Evolutionary conservation across 176 grass and related monocot genomes (phyloP).

Genomic region (Raddia guianensis): DNA sequence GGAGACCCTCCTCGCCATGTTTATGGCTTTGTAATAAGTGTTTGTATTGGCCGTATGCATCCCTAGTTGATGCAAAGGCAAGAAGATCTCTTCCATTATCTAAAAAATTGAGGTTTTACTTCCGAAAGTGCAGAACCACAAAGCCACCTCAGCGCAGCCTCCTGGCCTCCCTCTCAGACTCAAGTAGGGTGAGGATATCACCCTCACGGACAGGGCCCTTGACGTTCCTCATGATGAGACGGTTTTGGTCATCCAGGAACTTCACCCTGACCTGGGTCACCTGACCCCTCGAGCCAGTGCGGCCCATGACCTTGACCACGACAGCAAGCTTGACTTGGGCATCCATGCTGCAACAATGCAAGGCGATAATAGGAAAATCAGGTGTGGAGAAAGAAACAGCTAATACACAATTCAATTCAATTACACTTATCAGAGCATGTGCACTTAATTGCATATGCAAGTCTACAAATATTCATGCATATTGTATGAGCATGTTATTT

Average conservation of each 20-base stretch:
- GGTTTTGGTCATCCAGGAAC: conserved; percentile 78
- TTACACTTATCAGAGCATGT: not conserved
- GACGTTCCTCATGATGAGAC: conserved; percentile 80
- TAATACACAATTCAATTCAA: not conserved
- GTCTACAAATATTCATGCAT: not conserved
- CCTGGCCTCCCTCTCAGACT: conserved; percentile 83
- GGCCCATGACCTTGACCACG: conserved; percentile 76
- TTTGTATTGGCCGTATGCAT: no score
- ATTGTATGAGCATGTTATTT: not conserved
- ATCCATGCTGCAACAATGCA: conserved; percentile 51
- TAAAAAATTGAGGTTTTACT: not conserved
- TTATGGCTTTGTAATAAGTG: no score
- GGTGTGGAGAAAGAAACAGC: not conserved
- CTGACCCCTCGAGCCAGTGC: conserved; percentile 72
- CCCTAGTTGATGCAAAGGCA: no score
- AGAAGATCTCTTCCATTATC: no score
- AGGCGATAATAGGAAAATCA: not conserved
- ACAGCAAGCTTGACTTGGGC: conserved; percentile 75
- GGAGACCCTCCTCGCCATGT: no score
- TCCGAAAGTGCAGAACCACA: not conserved
- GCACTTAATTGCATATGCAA: not conserved
- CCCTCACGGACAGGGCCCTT: conserved; percentile 75
- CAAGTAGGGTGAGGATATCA: conserved; percentile 71
- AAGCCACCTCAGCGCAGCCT: conserved; percentile 55
- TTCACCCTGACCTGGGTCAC: conserved; percentile 81